These are phyloP conservation scores for Solanum hybrid DNA, from an alignment of 305 asterid genomes.

Conservation along the genomic window DNA sequence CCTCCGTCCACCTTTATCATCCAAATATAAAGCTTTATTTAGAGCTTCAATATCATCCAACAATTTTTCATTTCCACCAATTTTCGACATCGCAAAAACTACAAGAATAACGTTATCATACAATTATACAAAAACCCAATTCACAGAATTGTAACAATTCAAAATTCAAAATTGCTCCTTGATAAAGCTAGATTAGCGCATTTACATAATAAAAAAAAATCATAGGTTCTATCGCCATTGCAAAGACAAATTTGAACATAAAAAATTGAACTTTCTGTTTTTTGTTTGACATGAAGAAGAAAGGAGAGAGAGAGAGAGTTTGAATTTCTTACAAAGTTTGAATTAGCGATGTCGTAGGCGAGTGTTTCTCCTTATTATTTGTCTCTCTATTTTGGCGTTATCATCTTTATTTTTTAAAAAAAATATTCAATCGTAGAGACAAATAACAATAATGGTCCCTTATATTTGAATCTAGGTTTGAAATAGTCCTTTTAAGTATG, in stretches of 20 bases:
- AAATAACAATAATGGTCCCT: not conserved
- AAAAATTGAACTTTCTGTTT: not conserved
- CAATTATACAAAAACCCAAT: not conserved
- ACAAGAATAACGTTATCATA: conserved; percentile 4
- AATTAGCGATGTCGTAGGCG: not conserved
- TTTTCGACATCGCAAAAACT: conserved; percentile 45
- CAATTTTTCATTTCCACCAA: conserved; percentile 43
- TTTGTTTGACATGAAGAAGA: not conserved
- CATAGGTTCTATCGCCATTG: not conserved
- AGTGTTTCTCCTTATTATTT: not conserved
- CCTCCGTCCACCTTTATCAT: conserved; percentile 40
- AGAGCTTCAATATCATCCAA: conserved; percentile 60
- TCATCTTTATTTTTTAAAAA: not conserved
- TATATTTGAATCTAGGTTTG: not conserved
- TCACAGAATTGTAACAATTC: not conserved
- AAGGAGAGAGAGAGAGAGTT: not conserved
- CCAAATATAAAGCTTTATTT: conserved; percentile 46
- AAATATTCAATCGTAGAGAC: not conserved
- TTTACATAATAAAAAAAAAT: not conserved
- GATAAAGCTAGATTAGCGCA: not conserved
- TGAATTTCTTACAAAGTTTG: not conserved
- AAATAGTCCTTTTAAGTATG: not conserved
- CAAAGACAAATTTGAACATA: not conserved
- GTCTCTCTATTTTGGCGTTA: not conserved
- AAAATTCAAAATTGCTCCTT: not conserved